These are phyloP conservation scores for Melastoma candidum DNA, from an alignment of 441 rosid genomes.

Conservation along the genomic window DNA sequence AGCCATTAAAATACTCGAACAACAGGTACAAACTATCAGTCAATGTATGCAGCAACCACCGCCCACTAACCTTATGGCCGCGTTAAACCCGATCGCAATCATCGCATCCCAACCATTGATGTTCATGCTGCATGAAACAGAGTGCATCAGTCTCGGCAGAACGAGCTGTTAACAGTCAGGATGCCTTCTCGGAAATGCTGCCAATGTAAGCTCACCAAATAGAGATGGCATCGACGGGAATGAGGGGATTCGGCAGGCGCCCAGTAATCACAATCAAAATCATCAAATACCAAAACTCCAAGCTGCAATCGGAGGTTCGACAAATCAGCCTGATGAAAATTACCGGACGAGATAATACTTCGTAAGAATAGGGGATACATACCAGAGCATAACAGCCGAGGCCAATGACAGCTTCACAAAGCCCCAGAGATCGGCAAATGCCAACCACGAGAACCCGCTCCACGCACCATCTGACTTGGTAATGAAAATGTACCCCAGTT, in stretches of 20 bases:
- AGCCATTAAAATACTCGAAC: no score
- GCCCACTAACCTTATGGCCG: constrained; percentile 50
- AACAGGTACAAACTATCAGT: no score
- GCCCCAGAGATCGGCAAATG: constrained; percentile 60
- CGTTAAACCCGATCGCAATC: constrained; percentile 60
- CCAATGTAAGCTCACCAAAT: constrained; percentile 43
- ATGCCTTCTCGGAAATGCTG: neutral
- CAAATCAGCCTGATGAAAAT: no score
- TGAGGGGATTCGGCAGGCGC: constrained; percentile 46
- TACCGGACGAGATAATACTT: no score
- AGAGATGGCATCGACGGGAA: constrained; percentile 68
- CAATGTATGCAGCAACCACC: neutral
- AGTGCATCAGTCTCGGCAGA: constrained; percentile 1
- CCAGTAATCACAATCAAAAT: constrained; percentile 58
- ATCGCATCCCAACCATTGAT: constrained; percentile 61
- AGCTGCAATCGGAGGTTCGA: constrained; percentile 11
- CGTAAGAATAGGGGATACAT: no score
- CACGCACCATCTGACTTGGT: constrained; percentile 54
- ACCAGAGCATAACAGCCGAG: constrained; percentile 77
- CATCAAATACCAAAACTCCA: constrained; percentile 83
- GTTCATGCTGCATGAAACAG: constrained; percentile 40
- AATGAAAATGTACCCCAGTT: constrained; percentile 36
- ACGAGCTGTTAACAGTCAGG: neutral
- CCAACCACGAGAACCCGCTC: constrained; percentile 52
- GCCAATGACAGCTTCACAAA: constrained; percentile 72